phyloP scores from a whole-genome alignment of 768 basidiomycete species.

The Psilocybe subaeruginosa region DNA sequence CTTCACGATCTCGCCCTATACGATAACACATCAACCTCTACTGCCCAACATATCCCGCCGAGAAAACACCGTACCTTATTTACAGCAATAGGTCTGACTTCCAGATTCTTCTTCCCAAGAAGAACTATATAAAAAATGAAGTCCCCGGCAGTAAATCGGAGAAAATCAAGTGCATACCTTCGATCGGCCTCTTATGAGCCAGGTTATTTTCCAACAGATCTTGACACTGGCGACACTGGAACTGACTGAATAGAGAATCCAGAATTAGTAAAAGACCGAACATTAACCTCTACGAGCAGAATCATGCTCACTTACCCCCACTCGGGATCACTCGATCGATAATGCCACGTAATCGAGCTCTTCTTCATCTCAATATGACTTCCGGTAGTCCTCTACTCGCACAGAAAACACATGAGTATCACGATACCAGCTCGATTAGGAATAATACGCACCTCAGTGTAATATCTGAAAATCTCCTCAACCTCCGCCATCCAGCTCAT shows the following conservation, averaged over 20 bases:
- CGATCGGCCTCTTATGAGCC: conserved; percentile 91
- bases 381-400: conserved; percentile 80
- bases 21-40: not conserved
- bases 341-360: conserved; percentile 98
- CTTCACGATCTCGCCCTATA: conserved; percentile 93
- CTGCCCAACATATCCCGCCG: not conserved
- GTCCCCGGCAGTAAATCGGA: not conserved
- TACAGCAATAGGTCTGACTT: conserved; percentile 92
- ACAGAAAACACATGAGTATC: conserved; percentile 12
- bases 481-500: conserved; percentile 99
- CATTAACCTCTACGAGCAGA: not conserved
- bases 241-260: conserved; percentile 50
- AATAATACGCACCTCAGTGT: conserved; percentile 72
- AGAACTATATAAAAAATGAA: conserved; percentile 55
- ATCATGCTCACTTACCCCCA: conserved; percentile 72
- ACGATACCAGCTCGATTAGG: not conserved
- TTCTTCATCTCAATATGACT: conserved; percentile 97
- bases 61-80: conserved; percentile 69
- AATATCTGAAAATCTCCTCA: conserved; percentile 93
- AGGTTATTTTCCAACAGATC: conserved; percentile 95
- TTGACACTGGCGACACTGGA: conserved; percentile 97
- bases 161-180: conserved; percentile 51
- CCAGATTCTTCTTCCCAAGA: conserved; percentile 98
- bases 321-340: conserved; percentile 89
- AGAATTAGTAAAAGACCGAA: conserved; percentile 1